Conservation (phyloP, 345 rosid genomes). For the Orychophragmus violaceus region DNA sequence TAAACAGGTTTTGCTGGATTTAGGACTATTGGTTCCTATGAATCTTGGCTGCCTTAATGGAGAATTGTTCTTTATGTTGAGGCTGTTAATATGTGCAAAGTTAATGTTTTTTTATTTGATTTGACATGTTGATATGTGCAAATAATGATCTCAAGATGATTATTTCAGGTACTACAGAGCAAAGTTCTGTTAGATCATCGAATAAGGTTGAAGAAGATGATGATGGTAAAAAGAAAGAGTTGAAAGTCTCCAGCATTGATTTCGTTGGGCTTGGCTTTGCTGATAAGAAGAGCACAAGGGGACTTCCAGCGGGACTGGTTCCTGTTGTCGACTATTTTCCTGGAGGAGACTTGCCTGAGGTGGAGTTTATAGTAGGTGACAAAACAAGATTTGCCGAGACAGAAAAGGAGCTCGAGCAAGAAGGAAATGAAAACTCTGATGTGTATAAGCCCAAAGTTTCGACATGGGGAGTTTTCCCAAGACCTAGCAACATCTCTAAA, state of each 20-base stretch:
- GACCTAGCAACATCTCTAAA: slow-evolving; percentile 81
- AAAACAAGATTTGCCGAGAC: slow-evolving; percentile 43
- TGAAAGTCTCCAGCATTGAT: slow-evolving; percentile 61
- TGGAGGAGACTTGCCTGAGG: slow-evolving; percentile 57
- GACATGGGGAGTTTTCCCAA: slow-evolving; percentile 89
- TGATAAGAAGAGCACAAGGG: slow-evolving; percentile 64
- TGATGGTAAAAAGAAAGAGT: slow-evolving; percentile 32
- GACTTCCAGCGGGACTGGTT: slow-evolving; percentile 71
- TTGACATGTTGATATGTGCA: background rate
- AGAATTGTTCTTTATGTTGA: background rate
- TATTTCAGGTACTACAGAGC: slow-evolving; percentile 38
- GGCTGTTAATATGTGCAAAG: background rate
- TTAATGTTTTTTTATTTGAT: background rate
- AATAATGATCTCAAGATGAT: slow-evolving; percentile 14
- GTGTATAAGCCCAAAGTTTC: slow-evolving; percentile 86
- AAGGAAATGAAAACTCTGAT: slow-evolving; percentile 38
- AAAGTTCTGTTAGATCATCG: slow-evolving; percentile 23
- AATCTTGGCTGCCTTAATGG: too few species aligned
- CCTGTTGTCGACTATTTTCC: slow-evolving; percentile 57
- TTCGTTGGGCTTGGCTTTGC: slow-evolving; percentile 77
- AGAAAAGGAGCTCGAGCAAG: slow-evolving; percentile 32
- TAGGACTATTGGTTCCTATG: background rate
- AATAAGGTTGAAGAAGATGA: slow-evolving; percentile 24
- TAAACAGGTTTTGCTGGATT: background rate
- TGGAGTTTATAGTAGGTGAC: slow-evolving; percentile 87